Percentiles rank a stretch among this genome's conserved stretches.
These are phyloP conservation scores for Russula compacta DNA, from an alignment of 768 basidiomycete species.

Conservation along the genomic window DNA sequence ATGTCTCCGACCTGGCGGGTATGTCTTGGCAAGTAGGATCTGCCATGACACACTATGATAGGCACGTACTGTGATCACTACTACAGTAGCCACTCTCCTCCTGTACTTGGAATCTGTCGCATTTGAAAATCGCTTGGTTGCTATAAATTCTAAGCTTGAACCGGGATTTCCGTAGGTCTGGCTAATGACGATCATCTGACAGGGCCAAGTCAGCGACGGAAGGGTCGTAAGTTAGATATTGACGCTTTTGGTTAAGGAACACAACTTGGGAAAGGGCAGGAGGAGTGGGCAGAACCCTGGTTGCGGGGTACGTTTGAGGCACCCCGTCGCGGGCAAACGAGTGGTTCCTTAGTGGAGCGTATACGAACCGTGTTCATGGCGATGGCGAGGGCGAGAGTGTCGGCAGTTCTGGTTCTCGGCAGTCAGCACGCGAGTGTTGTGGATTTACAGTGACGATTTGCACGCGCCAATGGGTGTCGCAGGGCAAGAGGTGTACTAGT, in stretches of 20 bases:
- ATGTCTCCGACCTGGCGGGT: not conserved
- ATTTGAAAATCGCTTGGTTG: not conserved
- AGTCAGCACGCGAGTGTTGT: not conserved
- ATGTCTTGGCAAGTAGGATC: not conserved
- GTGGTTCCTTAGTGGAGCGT: not conserved
- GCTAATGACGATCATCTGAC: not conserved
- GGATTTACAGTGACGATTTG: not conserved
- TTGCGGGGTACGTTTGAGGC: not conserved
- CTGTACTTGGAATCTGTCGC: not conserved
- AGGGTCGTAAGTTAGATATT: not conserved
- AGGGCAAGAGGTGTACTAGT: not conserved
- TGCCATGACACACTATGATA: not conserved
- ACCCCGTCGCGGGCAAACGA: not conserved
- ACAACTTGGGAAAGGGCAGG: not conserved
- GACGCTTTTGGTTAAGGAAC: not conserved
- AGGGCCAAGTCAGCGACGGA: not conserved
- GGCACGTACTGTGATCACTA: not conserved
- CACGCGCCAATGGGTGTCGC: not conserved
- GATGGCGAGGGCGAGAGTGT: not conserved
- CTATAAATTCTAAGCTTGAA: not conserved
- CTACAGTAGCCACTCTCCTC: not conserved
- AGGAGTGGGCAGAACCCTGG: not conserved
- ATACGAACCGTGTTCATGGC: not conserved
- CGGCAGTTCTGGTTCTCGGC: not conserved
- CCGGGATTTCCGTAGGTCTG: not conserved